A percentile compares a stretch with the other conserved stretches of the same genome.
Evolutionary conservation across 192 early-diverging fungal genomes (phyloP).

Genomic region (Dispira parvispora): DNA sequence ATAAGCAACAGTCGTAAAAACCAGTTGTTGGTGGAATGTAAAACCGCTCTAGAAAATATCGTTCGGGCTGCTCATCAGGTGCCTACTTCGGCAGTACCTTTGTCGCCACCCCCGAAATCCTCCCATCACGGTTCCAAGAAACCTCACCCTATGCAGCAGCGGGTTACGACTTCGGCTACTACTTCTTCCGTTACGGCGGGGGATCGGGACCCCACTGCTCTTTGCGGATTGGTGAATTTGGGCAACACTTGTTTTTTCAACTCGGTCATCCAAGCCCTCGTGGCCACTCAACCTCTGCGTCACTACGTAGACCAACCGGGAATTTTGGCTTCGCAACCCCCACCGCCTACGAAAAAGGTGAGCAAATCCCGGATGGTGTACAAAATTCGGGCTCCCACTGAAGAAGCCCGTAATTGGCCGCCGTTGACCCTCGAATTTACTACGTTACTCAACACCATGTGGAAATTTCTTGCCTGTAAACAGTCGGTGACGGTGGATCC

Average conservation of each 20-base stretch:
- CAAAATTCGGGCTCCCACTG: too few species aligned
- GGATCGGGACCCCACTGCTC: not conserved
- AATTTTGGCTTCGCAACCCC: too few species aligned
- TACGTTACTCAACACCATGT: conserved; percentile 13
- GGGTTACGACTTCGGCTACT: not conserved
- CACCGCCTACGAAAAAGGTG: too few species aligned
- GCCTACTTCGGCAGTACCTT: not conserved
- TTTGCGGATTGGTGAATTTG: conserved; percentile 45
- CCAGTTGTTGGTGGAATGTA: conserved; percentile 7
- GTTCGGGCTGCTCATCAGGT: not conserved
- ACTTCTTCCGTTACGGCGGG: not conserved
- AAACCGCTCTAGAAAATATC: conserved; percentile 2
- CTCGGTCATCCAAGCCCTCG: conserved; percentile 35
- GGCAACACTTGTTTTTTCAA: conserved; percentile 78
- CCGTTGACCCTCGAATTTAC: not conserved
- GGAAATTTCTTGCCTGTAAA: conserved; percentile 14
- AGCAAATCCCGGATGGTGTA: too few species aligned
- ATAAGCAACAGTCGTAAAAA: not conserved
- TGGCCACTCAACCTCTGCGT: conserved; percentile 6
- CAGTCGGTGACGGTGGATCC: conserved; percentile 28
- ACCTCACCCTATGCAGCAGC: too few species aligned
- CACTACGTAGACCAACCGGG: not conserved
- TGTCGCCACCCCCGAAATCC: not conserved
- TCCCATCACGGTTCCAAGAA: not conserved
- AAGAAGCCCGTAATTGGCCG: not conserved